Conservation (phyloP, 2,329 filamentous ascomycete species). For the Talaromyces sp. region DNA sequence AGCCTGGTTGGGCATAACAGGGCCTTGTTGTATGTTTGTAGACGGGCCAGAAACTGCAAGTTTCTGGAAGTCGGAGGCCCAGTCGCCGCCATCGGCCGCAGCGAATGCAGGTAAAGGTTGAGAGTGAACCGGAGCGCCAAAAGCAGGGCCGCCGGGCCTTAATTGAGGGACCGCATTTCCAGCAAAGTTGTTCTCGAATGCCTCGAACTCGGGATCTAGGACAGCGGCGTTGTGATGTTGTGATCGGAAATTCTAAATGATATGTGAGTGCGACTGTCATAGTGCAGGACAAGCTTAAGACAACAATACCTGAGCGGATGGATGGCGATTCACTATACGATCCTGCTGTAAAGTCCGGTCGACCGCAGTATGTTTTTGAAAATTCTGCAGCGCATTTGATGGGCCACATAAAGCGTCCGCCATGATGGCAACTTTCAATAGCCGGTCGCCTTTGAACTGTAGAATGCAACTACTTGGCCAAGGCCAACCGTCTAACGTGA, state of each 20-base stretch:
- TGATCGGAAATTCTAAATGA: constrained; percentile 57
- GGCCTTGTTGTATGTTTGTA: constrained; percentile 45
- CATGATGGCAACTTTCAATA: constrained; percentile 43
- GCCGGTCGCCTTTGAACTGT: not conserved
- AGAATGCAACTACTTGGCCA: not conserved
- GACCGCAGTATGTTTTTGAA: constrained; percentile 63
- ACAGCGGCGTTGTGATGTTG: constrained; percentile 49
- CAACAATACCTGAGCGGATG: constrained; percentile 46
- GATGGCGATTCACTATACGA: constrained; percentile 53
- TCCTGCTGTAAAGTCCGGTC: constrained; percentile 71
- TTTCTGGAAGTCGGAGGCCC: constrained; percentile 46
- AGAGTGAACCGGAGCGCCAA: constrained; percentile 19
- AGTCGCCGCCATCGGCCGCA: constrained; percentile 23
- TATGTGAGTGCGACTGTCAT: constrained; percentile 17
- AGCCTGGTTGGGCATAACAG: constrained; percentile 39
- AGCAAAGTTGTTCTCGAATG: constrained; percentile 52
- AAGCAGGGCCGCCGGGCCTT: constrained; percentile 30
- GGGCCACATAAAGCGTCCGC: constrained; percentile 66
- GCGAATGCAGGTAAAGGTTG: constrained; percentile 23
- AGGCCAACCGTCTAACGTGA: not conserved
- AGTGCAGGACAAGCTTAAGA: not conserved
- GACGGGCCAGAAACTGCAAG: constrained; percentile 37
- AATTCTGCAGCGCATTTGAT: constrained; percentile 67
- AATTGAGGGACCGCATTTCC: constrained; percentile 32
- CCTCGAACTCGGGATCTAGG: constrained; percentile 63